phyloP scores from a whole-genome alignment of 2,329 filamentous ascomycete species.

The Aspergillus ibericus region DNA sequence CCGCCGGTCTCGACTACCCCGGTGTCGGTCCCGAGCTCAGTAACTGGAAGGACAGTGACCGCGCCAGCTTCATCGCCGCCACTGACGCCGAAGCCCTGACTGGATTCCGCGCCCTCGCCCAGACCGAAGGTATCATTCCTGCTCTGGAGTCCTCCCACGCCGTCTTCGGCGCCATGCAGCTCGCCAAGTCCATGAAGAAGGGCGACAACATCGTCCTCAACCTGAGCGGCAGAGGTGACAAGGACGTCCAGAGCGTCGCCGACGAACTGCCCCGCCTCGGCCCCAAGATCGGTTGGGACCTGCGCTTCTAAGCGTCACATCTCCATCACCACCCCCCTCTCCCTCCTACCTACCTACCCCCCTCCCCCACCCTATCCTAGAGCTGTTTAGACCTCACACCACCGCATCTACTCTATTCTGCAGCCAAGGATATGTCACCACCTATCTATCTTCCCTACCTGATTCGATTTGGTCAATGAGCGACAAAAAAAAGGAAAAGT shows the following conservation, averaged over 20 bases:
- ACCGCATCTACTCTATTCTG: too few relatives aligned
- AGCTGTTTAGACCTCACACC: too few relatives aligned
- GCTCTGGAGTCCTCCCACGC: constrained; percentile 93
- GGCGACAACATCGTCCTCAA: constrained; percentile 91
- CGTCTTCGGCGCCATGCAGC: constrained; percentile 81
- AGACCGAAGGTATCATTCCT: constrained; percentile 95
- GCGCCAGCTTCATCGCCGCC: constrained; percentile 85
- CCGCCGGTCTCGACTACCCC: constrained; percentile 93
- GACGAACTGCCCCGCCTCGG: constrained; percentile 88
- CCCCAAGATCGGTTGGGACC: constrained; percentile 76
- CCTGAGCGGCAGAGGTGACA: constrained; percentile 89
- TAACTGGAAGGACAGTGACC: constrained; percentile 85
- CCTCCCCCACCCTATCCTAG: too few relatives aligned
- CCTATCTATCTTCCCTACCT: too few relatives aligned
- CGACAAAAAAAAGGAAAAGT: not conserved
- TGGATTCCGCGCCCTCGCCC: constrained; percentile 79
- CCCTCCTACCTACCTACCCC: too few relatives aligned
- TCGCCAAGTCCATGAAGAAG: constrained; percentile 89
- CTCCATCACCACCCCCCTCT: too few relatives aligned
- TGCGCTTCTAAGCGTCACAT: constrained; percentile 50
- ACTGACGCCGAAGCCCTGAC: constrained; percentile 88
- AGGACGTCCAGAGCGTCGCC: constrained; percentile 97
- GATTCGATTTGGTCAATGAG: not conserved
- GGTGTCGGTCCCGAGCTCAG: constrained; percentile 92
- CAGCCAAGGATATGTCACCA: too few relatives aligned